Conservation (phyloP, 176 grass and related monocot species). For the Stipa capillata region DNA sequence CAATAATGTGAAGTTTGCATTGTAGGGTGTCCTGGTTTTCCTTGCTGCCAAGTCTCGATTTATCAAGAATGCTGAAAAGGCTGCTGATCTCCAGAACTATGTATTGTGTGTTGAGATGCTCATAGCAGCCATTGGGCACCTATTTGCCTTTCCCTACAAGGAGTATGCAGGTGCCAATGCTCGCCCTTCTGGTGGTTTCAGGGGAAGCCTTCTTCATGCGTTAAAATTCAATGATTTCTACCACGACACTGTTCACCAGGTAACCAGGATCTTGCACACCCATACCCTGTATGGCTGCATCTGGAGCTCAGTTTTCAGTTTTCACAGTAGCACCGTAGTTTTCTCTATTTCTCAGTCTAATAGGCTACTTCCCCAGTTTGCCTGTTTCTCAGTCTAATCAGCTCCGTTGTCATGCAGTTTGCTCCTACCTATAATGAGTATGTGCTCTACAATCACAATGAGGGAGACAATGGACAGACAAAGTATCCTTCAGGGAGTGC, state of each 20-base stretch:
- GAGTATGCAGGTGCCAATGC: slow-evolving; percentile 90
- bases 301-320: background rate
- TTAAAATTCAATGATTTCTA: slow-evolving; percentile 98
- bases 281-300: background rate
- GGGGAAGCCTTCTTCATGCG: slow-evolving; percentile 74
- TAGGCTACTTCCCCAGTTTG: background rate
- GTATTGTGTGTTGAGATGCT: slow-evolving; percentile 96
- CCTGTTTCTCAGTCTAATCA: background rate
- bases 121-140: slow-evolving; percentile 66
- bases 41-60: slow-evolving; percentile 88
- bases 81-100: slow-evolving; percentile 88
- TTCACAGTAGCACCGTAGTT: background rate
- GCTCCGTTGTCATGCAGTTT: slow-evolving; percentile 44
- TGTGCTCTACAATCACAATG: slow-evolving; percentile 84
- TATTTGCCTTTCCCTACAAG: slow-evolving; percentile 90
- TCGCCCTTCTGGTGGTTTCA: slow-evolving; percentile 61
- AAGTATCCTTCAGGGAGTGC: slow-evolving; percentile 70
- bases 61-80: slow-evolving; percentile 77
- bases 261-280: slow-evolving; percentile 19
- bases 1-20: slow-evolving; percentile 10
- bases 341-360: background rate
- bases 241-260: slow-evolving; percentile 97
- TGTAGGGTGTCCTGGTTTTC: slow-evolving; percentile 95
- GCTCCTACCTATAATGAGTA: slow-evolving; percentile 98
- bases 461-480: slow-evolving; percentile 45